Evolutionary conservation across 1,284 basidiomycete species (phyloP), one percentile per base, ranked within the genome.

Genomic region (Trichosporon sp.): DNA sequence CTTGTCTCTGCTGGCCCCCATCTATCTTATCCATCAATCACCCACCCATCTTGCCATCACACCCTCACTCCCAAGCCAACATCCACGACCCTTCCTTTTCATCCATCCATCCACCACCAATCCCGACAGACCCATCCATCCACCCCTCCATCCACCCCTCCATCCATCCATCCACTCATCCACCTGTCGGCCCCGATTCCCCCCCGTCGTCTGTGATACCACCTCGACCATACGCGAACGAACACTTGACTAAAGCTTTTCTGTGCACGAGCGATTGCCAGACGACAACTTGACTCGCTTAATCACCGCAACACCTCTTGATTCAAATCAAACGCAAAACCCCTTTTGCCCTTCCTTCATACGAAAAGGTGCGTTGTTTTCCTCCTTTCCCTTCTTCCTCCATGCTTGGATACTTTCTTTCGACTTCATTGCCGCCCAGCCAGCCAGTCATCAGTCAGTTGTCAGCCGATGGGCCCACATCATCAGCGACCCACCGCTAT

Each of bases 171-270:
- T 63, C 59, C 66, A 26, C 64, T 19, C 32, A 72, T 78, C 14
- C 81, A 81, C 64, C 83, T 82, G 2, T 84, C 83, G 67, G n/a
- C 43, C 46, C 12, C 43, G 37, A 21, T 56, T 19, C 37, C 63
- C 37, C 26, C 7, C 21, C 14, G 19, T 70, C 72, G n/a, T 66
- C 75, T 14, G 63, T 67, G 56, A n/a, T 21, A 31, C 72, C 16
- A 66, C 38, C 38, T 40, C 38, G 38, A 40, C 11, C 38, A 10
- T 51, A 35, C 26, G 26, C 26, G 26, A 26, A 26, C 59, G 31
- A 32, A n/a, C 14, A 35, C 59, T 32, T n/a, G 4, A 2, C 12
- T 26, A 26, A 26, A 26, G 6, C 35, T 7, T 16, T 21, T 19
- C 2, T 16, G 1, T 19, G 51, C 51, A 26, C 51, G 51, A 54